Evolutionary conservation across 176 grass and related monocot species (phyloP).

Genomic region (Poa pratensis): DNA sequence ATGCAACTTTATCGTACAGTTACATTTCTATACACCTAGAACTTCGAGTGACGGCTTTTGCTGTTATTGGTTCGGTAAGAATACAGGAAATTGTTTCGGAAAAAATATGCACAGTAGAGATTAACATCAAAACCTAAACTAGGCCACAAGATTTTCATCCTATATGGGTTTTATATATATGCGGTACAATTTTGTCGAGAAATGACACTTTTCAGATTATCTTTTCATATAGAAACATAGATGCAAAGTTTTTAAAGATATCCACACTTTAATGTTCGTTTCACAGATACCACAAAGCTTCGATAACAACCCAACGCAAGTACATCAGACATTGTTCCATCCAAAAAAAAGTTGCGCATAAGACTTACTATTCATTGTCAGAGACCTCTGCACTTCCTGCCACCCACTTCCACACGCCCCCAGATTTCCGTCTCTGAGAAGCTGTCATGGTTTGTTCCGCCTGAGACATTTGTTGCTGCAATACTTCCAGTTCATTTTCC

Average conservation of each 20-base stretch:
- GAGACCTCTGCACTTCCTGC: conserved; percentile 61
- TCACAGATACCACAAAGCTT: not conserved
- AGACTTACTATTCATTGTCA: conserved; percentile 68
- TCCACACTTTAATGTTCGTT: not conserved
- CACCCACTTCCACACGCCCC: conserved; percentile 94
- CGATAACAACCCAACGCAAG: conserved; percentile 19
- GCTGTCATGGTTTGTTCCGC: conserved; percentile 63
- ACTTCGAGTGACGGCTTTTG: conserved; percentile 12
- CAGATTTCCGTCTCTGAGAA: conserved; percentile 63
- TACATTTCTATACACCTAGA: not conserved
- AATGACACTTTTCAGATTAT: not conserved
- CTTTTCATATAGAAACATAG: not conserved
- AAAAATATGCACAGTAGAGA: not conserved
- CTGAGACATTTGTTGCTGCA: conserved; percentile 76
- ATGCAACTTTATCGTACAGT: conserved; percentile 13
- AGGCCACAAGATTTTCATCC: not conserved
- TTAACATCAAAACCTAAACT: not conserved
- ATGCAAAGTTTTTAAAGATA: conserved; percentile 12
- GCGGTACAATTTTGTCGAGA: not conserved
- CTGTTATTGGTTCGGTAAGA: not conserved
- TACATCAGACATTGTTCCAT: conserved; percentile 16
- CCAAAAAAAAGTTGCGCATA: conserved; percentile 26
- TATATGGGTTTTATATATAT: not conserved
- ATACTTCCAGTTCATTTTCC: conserved; percentile 66
- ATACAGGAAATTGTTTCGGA: not conserved